These are phyloP conservation scores for Aspergillus spinulosporus DNA, from an alignment of 2,329 filamentous ascomycete species.

Conservation along the genomic window DNA sequence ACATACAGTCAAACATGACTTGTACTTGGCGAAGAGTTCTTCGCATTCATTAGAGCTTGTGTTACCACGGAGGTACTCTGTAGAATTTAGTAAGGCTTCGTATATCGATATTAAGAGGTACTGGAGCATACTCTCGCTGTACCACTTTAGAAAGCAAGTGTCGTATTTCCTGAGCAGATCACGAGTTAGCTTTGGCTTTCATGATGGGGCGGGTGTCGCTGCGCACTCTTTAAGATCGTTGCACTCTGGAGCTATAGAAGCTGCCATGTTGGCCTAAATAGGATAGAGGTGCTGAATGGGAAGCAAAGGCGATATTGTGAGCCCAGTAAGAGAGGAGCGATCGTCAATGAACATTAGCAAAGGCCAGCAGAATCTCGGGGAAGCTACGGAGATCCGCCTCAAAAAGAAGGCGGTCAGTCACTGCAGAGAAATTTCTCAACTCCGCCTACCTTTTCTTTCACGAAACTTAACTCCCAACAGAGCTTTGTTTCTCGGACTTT, in stretches of 20 bases:
- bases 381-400: conserved; percentile 7
- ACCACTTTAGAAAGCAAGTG: conserved; percentile 98
- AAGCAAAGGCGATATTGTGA: neutral
- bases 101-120: conserved; percentile 4
- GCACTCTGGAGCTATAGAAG: conserved; percentile 90
- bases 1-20: conserved; percentile 76
- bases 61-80: conserved; percentile 89
- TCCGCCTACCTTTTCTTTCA: conserved; percentile 21
- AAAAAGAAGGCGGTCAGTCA: conserved; percentile 23
- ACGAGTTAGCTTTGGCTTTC: conserved; percentile 22
- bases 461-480: conserved; percentile 14
- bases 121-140: conserved; percentile 79
- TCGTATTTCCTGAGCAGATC: conserved; percentile 73
- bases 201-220: neutral
- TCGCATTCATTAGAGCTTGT: conserved; percentile 85
- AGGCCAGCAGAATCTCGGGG: conserved; percentile 17
- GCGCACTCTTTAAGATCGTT: conserved; percentile 92
- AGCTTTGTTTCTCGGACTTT: conserved; percentile 10
- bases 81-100: conserved; percentile 38
- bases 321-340: neutral
- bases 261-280: conserved; percentile 67
- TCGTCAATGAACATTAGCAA: neutral
- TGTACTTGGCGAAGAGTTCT: conserved; percentile 82
- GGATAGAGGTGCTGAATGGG: neutral
- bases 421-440: conserved; percentile 21